Evolutionary conservation across 257 asterid species (phyloP).

Genomic region (Ilex aquifolium): DNA sequence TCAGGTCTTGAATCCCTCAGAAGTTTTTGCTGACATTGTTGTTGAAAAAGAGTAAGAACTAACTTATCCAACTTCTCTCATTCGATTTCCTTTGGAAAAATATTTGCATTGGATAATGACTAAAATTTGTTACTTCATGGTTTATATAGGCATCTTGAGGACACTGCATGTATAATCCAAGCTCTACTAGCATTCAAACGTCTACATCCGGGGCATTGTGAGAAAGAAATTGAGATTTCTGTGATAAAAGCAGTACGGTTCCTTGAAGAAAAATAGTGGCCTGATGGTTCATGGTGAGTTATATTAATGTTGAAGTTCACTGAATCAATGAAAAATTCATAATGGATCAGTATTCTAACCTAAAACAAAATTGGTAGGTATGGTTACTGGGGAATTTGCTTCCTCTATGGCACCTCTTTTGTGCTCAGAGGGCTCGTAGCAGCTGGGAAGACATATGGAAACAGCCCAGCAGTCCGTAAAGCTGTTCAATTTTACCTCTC

Average conservation of each 20-base stretch:
- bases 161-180: conserved; percentile 45
- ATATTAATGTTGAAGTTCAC: background rate
- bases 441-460: conserved; percentile 49
- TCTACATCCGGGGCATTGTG: conserved; percentile 59
- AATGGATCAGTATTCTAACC: background rate
- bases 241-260: conserved; percentile 38
- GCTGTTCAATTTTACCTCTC: conserved; percentile 48
- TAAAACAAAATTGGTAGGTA: conserved; percentile 29
- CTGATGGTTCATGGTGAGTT: conserved; percentile 72
- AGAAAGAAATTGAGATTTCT: conserved; percentile 55
- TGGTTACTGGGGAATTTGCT: conserved; percentile 83
- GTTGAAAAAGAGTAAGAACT: conserved; percentile 69
- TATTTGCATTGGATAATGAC: background rate
- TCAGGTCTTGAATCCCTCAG: conserved; percentile 72
- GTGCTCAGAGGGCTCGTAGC: conserved; percentile 46
- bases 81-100: background rate
- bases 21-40: conserved; percentile 70
- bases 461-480: conserved; percentile 44
- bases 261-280: conserved; percentile 52
- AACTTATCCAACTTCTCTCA: background rate
- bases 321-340: background rate
- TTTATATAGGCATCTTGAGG: conserved; percentile 56
- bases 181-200: conserved; percentile 52
- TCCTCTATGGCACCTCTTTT: conserved; percentile 62
- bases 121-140: background rate